Conservation (phyloP, 2,329 filamentous ascomycete genomes). For the Fusarium guadeloupense region DNA sequence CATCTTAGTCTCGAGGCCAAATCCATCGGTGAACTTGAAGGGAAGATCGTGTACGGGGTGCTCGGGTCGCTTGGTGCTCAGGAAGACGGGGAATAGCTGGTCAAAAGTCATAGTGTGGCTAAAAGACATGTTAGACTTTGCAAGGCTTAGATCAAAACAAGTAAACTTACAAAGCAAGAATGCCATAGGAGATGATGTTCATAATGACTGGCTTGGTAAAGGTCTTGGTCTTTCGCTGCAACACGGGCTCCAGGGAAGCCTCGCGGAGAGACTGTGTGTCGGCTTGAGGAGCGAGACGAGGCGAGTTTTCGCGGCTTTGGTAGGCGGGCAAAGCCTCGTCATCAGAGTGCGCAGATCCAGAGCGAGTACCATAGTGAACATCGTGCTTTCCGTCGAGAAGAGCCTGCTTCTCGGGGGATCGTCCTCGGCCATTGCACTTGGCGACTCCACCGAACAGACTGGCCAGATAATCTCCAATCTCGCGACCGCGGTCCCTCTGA, state of each 20-base stretch:
- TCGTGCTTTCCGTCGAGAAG: slow-evolving; percentile 70
- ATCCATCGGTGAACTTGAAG: slow-evolving; percentile 89
- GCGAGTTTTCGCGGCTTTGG: slow-evolving; percentile 66
- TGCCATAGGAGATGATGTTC: slow-evolving; percentile 89
- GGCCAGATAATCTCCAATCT: slow-evolving; percentile 77
- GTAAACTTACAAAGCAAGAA: slow-evolving; percentile 87
- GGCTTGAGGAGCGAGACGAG: slow-evolving; percentile 52
- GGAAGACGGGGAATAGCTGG: slow-evolving; percentile 89
- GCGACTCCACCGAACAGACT: slow-evolving; percentile 50
- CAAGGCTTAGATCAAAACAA: background rate
- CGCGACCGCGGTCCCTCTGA: slow-evolving; percentile 77
- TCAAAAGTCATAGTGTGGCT: slow-evolving; percentile 98
- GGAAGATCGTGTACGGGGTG: slow-evolving; percentile 70
- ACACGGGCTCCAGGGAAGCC: slow-evolving; percentile 25
- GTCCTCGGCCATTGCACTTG: slow-evolving; percentile 48
- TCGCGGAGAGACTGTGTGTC: slow-evolving; percentile 32
- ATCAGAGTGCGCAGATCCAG: slow-evolving; percentile 25
- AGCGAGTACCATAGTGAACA: slow-evolving; percentile 63
- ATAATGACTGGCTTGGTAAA: slow-evolving; percentile 88
- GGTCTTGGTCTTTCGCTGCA: slow-evolving; percentile 56
- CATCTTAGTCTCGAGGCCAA: slow-evolving; percentile 81
- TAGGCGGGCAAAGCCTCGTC: slow-evolving; percentile 75
- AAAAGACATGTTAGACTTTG: slow-evolving; percentile 28
- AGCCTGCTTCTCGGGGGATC: slow-evolving; percentile 66
- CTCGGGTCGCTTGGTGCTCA: slow-evolving; percentile 71